phyloP scores from a whole-genome alignment of 306 rosid genomes.

The cucumber (Cucumis sativus) region DNA sequence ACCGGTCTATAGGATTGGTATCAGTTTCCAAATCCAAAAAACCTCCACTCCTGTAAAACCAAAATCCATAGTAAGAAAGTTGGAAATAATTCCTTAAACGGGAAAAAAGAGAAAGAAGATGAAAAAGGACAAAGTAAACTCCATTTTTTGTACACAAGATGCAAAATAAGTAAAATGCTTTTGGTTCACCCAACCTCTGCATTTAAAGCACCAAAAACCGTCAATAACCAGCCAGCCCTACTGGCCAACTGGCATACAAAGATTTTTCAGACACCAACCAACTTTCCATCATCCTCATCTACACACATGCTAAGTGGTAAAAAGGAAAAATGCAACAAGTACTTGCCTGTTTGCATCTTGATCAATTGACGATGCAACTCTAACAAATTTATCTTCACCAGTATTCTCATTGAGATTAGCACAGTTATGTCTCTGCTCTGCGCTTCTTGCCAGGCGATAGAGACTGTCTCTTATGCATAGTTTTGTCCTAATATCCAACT shows the following conservation, averaged over 20 bases:
- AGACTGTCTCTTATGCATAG: slow-evolving; percentile 82
- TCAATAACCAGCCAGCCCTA: neutral
- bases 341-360: slow-evolving; percentile 49
- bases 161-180: neutral
- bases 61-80: slow-evolving; percentile 13
- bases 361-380: slow-evolving; percentile 18
- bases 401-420: slow-evolving; percentile 17
- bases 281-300: neutral
- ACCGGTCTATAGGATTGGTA: slow-evolving; percentile 83
- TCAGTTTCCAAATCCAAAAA: slow-evolving; percentile 62
- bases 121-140: neutral
- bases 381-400: slow-evolving; percentile 36
- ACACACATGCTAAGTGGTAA: neutral
- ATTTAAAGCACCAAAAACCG: neutral
- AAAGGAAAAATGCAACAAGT: neutral
- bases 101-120: neutral
- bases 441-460: slow-evolving; percentile 87
- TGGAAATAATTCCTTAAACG: neutral
- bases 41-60: slow-evolving; percentile 39
- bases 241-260: neutral
- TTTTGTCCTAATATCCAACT: slow-evolving; percentile 73
- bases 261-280: neutral
- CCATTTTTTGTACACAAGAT: neutral
- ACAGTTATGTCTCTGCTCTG: slow-evolving; percentile 59
- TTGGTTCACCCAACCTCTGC: neutral